Evolutionary conservation across 139 green algal species (phyloP).

Genomic region (Closterium sp.): DNA sequence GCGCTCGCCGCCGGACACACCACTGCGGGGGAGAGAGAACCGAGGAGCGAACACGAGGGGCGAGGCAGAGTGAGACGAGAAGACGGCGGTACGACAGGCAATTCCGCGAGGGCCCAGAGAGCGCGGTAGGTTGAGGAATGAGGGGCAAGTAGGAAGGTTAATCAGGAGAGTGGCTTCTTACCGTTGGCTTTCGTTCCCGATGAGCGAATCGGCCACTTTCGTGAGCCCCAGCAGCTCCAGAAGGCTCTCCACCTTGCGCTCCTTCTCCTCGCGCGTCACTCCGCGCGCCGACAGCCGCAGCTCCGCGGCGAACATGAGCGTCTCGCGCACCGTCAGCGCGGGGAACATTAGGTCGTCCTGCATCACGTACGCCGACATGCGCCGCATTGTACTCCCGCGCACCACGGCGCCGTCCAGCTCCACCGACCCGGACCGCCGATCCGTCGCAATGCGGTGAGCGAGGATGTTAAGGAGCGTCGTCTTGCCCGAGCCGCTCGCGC

Average conservation of each 20-base stretch:
- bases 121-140: no score
- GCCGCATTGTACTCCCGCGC: background rate
- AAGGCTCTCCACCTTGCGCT: background rate
- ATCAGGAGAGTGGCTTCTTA: background rate
- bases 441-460: conserved; percentile 17
- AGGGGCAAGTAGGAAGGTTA: no score
- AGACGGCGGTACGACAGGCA: no score
- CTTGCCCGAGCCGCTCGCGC: conserved; percentile 26
- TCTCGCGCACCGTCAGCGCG: conserved; percentile 53
- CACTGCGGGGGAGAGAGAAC: background rate
- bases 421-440: conserved; percentile 21
- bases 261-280: background rate
- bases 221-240: background rate
- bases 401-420: conserved; percentile 18
- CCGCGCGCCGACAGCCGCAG: conserved; percentile 25
- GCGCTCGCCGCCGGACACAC: conserved; percentile 80
- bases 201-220: conserved; percentile 10
- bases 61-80: background rate
- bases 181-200: conserved; percentile 30
- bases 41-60: background rate
- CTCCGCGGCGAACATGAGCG: conserved; percentile 46
- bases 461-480: conserved; percentile 2
- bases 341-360: conserved; percentile 59
- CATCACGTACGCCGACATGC: conserved; percentile 35
- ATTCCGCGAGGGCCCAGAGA: no score